Percentiles rank a stretch among this genome's conserved stretches.
Conservation (phyloP, 2,329 filamentous ascomycete genomes). For the Penicillium hesseltinei region DNA sequence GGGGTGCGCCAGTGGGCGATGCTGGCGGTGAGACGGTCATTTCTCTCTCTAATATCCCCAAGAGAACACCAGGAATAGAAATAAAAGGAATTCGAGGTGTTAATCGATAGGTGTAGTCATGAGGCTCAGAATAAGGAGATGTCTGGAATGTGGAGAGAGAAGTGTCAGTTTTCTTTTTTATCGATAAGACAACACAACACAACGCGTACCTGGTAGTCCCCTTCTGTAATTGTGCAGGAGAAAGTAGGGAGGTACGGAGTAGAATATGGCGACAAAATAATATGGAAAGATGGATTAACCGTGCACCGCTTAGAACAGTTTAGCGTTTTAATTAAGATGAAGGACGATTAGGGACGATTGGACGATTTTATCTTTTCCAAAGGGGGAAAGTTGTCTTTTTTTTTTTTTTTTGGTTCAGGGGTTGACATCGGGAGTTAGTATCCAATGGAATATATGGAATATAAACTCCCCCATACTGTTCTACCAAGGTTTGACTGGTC, state of each 20-base stretch:
- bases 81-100: background rate
- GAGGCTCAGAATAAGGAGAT: slow-evolving; percentile 16
- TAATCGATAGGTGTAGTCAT: slow-evolving; percentile 18
- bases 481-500: background rate
- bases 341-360: slow-evolving; percentile 13
- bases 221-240: background rate
- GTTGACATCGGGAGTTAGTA: background rate
- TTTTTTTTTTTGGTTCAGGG: slow-evolving; percentile 2
- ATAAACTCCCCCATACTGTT: background rate
- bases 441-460: too few relatives aligned
- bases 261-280: background rate
- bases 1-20: slow-evolving; percentile 58
- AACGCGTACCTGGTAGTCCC: background rate
- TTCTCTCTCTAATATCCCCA: slow-evolving; percentile 8
- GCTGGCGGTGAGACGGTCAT: slow-evolving; percentile 71
- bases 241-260: slow-evolving; percentile 9
- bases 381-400: background rate
- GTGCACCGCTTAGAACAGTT: slow-evolving; percentile 20
- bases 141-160: slow-evolving; percentile 20
- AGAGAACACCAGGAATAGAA: slow-evolving; percentile 14
- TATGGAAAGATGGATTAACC: slow-evolving; percentile 12
- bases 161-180: background rate
- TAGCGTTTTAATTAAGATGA: slow-evolving; percentile 26
- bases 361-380: slow-evolving; percentile 8
- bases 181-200: background rate